Evolutionary conservation across 495 filamentous ascomycete species (phyloP).

Genomic region (Letharia lupina): DNA sequence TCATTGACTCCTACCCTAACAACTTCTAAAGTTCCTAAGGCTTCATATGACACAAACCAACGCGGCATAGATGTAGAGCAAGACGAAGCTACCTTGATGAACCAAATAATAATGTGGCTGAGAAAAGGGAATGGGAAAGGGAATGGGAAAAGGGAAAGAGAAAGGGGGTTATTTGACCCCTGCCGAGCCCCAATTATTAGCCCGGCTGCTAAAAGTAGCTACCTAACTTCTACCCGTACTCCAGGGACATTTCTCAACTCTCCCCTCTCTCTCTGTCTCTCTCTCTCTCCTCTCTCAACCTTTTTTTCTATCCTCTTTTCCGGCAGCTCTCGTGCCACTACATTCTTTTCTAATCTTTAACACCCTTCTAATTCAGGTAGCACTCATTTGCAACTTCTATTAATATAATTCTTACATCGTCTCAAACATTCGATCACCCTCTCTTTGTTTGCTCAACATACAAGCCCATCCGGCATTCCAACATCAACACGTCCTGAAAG

Average conservation of each 20-base stretch:
- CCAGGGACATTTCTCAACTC: neutral
- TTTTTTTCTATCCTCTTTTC: neutral
- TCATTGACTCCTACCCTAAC: too few relatives aligned
- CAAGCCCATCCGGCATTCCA: constrained; percentile 20
- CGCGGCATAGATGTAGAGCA: too few relatives aligned
- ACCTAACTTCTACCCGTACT: too few relatives aligned
- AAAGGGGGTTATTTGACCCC: neutral
- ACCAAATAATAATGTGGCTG: neutral
- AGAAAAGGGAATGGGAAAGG: neutral
- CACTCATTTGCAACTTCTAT: neutral
- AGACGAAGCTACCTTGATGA: neutral
- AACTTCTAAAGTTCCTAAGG: too few relatives aligned
- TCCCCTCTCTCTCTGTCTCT: neutral
- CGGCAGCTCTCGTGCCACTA: neutral
- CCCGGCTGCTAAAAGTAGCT: too few relatives aligned
- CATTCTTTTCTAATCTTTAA: constrained; percentile 4
- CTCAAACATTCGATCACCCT: neutral
- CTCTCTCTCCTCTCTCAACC: neutral
- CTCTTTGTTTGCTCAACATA: constrained; percentile 14
- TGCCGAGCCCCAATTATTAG: neutral
- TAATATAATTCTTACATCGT: constrained; percentile 2
- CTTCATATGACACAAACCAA: too few relatives aligned
- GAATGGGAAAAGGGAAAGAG: too few relatives aligned
- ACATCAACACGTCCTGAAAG: constrained; percentile 17
- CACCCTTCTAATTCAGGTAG: constrained; percentile 1